phyloP scores from a whole-genome alignment of 1,284 basidiomycete species.

The Ustilago hordei region DNA sequence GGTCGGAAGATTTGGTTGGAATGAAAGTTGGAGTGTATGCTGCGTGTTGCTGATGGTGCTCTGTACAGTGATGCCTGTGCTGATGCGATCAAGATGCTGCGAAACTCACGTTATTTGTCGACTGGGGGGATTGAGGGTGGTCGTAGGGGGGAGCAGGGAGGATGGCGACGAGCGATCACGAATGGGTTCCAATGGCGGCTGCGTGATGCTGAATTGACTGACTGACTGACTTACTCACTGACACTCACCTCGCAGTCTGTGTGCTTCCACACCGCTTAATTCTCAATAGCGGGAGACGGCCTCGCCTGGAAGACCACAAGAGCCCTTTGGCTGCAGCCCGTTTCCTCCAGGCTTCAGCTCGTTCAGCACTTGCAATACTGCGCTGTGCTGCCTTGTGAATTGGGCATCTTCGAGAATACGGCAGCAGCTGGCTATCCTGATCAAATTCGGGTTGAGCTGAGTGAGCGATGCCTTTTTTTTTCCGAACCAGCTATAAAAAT shows the following conservation, averaged over 20 bases:
- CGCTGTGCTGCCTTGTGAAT: slow-evolving; percentile 9
- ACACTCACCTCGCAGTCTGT: neutral
- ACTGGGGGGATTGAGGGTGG: slow-evolving; percentile 34
- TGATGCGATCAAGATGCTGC: slow-evolving; percentile 30
- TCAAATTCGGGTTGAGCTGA: neutral
- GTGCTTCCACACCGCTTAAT: neutral
- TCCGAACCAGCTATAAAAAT: too few relatives aligned
- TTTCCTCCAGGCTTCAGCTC: neutral
- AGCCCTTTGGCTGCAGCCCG: neutral
- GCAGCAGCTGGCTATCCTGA: neutral
- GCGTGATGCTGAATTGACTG: slow-evolving; percentile 7
- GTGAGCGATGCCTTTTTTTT: too few relatives aligned
- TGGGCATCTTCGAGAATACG: neutral
- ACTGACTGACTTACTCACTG: neutral
- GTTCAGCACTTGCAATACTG: neutral
- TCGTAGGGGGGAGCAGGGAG: slow-evolving; percentile 46
- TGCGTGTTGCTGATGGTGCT: slow-evolving; percentile 5
- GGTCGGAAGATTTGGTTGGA: neutral
- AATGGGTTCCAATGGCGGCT: slow-evolving; percentile 24
- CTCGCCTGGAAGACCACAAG: neutral
- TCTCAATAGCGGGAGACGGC: slow-evolving; percentile 2
- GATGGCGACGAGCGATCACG: slow-evolving; percentile 45
- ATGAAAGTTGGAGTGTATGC: neutral
- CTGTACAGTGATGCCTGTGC: slow-evolving; percentile 12
- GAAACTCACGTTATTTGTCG: slow-evolving; percentile 51